phyloP scores from a whole-genome alignment of 257 asterid species.

The Salvia miltiorrhiza region DNA sequence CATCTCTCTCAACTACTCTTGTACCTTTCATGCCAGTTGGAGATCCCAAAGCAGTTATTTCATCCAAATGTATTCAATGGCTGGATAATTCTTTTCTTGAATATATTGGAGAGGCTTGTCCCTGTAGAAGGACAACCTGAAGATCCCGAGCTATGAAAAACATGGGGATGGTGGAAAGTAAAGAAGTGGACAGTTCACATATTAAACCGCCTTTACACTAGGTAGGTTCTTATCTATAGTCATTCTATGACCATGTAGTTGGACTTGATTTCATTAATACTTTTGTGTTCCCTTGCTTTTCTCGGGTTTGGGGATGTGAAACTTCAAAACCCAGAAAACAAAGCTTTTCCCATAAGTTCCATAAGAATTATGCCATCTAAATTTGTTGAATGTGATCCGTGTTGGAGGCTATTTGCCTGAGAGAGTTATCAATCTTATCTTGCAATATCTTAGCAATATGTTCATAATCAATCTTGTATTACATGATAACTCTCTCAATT shows the following conservation, averaged over 20 bases:
- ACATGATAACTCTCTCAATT: neutral
- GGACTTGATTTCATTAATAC: constrained; percentile 1
- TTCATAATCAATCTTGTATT: constrained; percentile 26
- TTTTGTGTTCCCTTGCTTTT: constrained; percentile 8
- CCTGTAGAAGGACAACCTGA: constrained; percentile 86
- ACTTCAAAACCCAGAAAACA: constrained; percentile 91
- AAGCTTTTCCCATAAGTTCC: constrained; percentile 93
- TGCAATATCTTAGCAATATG: constrained; percentile 95
- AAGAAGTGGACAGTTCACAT: constrained; percentile 98
- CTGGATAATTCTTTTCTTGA: constrained; percentile 94
- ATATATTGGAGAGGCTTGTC: constrained; percentile 88
- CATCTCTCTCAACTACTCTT: constrained; percentile 2
- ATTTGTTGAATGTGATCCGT: constrained; percentile 76
- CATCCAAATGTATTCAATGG: constrained; percentile 89
- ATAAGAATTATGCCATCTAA: constrained; percentile 87
- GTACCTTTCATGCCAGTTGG: constrained; percentile 59
- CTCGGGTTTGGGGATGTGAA: constrained; percentile 89
- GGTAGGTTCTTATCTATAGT: constrained; percentile 41
- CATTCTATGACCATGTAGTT: neutral
- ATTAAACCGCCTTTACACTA: constrained; percentile 84
- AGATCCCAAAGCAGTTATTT: constrained; percentile 87
- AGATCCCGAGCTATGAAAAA: constrained; percentile 84
- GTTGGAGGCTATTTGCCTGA: constrained; percentile 95
- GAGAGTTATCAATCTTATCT: constrained; percentile 88
- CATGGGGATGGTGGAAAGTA: constrained; percentile 99